Conservation (phyloP, 2,329 filamentous ascomycete genomes). For the Alternaria hordeiaustralica region DNA sequence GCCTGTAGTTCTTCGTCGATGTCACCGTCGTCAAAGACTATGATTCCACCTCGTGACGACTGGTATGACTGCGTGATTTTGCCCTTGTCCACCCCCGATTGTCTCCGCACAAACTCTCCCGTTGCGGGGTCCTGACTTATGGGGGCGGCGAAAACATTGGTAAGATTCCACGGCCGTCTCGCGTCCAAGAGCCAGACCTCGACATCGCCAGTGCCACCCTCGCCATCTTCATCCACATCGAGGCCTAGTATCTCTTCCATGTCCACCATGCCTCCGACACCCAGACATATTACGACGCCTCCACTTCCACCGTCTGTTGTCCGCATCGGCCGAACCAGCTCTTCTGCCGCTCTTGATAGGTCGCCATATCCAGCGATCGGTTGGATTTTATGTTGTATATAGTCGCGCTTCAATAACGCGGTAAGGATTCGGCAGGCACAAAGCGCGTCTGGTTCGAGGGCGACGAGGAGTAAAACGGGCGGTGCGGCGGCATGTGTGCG, state of each 20-base stretch:
- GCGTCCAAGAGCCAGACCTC: slow-evolving; percentile 96
- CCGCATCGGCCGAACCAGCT: slow-evolving; percentile 86
- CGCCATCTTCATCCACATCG: slow-evolving; percentile 69
- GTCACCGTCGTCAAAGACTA: slow-evolving; percentile 96
- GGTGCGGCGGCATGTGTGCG: slow-evolving; percentile 89
- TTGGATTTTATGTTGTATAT: slow-evolving; percentile 96
- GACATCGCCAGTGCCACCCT: slow-evolving; percentile 74
- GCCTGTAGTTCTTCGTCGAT: slow-evolving; percentile 79
- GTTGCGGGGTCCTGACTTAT: slow-evolving; percentile 54
- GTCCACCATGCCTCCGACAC: slow-evolving; percentile 90
- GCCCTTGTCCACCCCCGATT: slow-evolving; percentile 73
- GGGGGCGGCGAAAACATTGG: slow-evolving; percentile 84
- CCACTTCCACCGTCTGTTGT: slow-evolving; percentile 82
- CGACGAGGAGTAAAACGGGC: slow-evolving; percentile 88
- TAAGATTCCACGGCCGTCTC: slow-evolving; percentile 90
- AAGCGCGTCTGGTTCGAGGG: slow-evolving; percentile 92
- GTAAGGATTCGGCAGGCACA: slow-evolving; percentile 96
- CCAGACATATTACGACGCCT: slow-evolving; percentile 88
- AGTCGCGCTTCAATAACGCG: slow-evolving; percentile 92
- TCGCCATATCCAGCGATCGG: slow-evolving; percentile 93
- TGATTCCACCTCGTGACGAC: slow-evolving; percentile 81
- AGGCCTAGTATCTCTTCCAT: slow-evolving; percentile 80
- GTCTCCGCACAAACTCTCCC: slow-evolving; percentile 58
- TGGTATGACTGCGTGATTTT: slow-evolving; percentile 74
- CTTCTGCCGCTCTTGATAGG: slow-evolving; percentile 77